Evolutionary conservation across 176 grass and related monocot species (phyloP).

Genomic region (Phyllostachys edulis): DNA sequence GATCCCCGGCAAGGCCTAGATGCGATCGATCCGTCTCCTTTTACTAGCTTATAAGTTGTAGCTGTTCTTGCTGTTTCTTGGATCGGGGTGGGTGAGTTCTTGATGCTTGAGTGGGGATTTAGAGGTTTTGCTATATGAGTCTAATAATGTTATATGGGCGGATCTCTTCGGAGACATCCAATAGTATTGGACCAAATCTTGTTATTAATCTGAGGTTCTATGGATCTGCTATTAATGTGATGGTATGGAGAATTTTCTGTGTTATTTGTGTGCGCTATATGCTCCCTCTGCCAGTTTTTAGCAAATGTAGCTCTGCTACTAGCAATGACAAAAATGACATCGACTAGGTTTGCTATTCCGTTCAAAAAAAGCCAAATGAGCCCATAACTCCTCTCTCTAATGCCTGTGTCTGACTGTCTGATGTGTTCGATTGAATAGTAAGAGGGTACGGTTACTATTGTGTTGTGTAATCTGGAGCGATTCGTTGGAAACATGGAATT

Average conservation of each 20-base stretch:
- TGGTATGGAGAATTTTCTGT: not conserved
- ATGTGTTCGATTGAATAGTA: not conserved
- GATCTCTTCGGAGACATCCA: not conserved
- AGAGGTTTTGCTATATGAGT: not conserved
- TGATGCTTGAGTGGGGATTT: slow-evolving; percentile 4
- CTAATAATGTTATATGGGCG: slow-evolving; percentile 32
- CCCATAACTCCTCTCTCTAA: not conserved
- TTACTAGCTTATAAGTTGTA: slow-evolving; percentile 6
- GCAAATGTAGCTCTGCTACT: too few relatives aligned
- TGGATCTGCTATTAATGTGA: slow-evolving; percentile 18
- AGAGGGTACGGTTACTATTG: not conserved
- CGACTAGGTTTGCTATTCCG: too few relatives aligned
- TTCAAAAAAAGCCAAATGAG: too few relatives aligned
- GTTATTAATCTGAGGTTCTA: not conserved
- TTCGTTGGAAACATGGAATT: not conserved
- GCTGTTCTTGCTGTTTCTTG: slow-evolving; percentile 13
- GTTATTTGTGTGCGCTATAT: not conserved
- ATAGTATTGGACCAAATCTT: not conserved
- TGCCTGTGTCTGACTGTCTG: not conserved
- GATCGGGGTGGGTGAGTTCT: not conserved
- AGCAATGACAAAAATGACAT: too few relatives aligned
- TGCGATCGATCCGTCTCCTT: slow-evolving; percentile 19
- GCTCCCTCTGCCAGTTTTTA: not conserved
- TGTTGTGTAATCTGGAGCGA: not conserved
- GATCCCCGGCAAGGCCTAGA: not conserved